Evolutionary conservation across 768 basidiomycete genomes (phyloP).

Genomic region (Boletus reticuloceps): DNA sequence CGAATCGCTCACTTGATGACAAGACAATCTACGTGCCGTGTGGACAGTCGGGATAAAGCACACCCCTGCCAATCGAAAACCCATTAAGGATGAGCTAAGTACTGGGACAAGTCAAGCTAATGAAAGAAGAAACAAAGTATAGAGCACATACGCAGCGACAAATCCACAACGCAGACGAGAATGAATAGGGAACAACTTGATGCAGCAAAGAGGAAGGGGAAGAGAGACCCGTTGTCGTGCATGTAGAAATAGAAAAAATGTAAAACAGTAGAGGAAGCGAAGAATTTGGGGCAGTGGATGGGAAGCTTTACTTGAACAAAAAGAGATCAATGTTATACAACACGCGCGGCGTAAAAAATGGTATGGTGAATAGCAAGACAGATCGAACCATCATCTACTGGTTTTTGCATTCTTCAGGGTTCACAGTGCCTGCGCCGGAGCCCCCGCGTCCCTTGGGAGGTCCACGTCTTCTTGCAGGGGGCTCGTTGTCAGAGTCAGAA

Average conservation of each 20-base stretch:
- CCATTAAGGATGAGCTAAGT: conserved; percentile 22
- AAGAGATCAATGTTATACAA: conserved; percentile 14
- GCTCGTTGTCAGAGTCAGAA: conserved; percentile 66
- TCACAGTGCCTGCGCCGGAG: conserved; percentile 38
- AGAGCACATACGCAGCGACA: conserved; percentile 11
- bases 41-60: too few relatives aligned
- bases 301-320: conserved; percentile 9
- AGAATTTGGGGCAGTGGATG: neutral
- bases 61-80: neutral
- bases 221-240: neutral
- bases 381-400: conserved; percentile 48
- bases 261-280: neutral
- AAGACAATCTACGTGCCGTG: too few relatives aligned
- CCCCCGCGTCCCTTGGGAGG: conserved; percentile 57
- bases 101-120: conserved; percentile 8
- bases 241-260: neutral
- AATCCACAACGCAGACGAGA: conserved; percentile 3
- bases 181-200: neutral
- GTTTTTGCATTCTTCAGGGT: conserved; percentile 89
- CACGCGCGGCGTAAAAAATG: conserved; percentile 9
- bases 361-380: conserved; percentile 17
- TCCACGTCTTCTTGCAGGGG: conserved; percentile 55
- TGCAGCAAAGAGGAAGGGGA: neutral
- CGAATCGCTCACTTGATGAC: too few relatives aligned
- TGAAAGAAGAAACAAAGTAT: neutral